Percentiles rank a stretch among this genome's conserved stretches.
These are phyloP conservation scores for Macrocybe gigantea DNA, from an alignment of 768 basidiomycete species.

Conservation along the genomic window DNA sequence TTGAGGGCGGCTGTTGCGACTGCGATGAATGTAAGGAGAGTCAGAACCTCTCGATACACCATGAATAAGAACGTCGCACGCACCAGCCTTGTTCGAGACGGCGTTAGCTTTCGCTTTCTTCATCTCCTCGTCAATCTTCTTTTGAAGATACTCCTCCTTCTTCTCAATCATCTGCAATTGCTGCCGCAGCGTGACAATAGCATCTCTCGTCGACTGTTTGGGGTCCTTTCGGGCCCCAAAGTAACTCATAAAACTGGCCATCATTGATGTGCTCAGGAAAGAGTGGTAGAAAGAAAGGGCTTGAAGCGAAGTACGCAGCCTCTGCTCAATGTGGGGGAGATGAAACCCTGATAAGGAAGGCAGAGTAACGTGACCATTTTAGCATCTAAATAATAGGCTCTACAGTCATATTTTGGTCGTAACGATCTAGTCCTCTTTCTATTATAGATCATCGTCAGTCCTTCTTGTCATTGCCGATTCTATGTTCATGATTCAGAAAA, in stretches of 20 bases:
- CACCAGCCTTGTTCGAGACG: conserved; percentile 88
- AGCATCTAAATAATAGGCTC: not conserved
- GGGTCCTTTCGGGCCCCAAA: conserved; percentile 82
- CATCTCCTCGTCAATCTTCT: conserved; percentile 93
- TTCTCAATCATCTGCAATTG: conserved; percentile 97
- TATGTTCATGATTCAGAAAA: conserved; percentile 8
- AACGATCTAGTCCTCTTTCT: not conserved
- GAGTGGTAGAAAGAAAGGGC: conserved; percentile 7
- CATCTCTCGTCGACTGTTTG: conserved; percentile 82
- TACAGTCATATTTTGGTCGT: not conserved
- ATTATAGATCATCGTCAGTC: conserved; percentile 12
- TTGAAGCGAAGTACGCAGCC: conserved; percentile 11
- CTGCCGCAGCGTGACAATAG: conserved; percentile 89
- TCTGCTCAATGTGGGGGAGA: conserved; percentile 14
- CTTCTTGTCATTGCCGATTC: conserved; percentile 25
- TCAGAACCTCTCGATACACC: conserved; percentile 5
- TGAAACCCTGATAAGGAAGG: conserved; percentile 32
- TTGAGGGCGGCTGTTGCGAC: conserved; percentile 87
- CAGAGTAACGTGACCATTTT: conserved; percentile 6
- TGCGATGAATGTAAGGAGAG: conserved; percentile 25
- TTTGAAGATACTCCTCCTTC: conserved; percentile 96
- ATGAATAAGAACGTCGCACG: conserved; percentile 24
- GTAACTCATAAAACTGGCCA: conserved; percentile 81
- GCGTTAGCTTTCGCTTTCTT: conserved; percentile 92
- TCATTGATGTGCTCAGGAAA: conserved; percentile 34